Evolutionary conservation across 306 rosid genomes (phyloP).

Genomic region (Castanea sativa): DNA sequence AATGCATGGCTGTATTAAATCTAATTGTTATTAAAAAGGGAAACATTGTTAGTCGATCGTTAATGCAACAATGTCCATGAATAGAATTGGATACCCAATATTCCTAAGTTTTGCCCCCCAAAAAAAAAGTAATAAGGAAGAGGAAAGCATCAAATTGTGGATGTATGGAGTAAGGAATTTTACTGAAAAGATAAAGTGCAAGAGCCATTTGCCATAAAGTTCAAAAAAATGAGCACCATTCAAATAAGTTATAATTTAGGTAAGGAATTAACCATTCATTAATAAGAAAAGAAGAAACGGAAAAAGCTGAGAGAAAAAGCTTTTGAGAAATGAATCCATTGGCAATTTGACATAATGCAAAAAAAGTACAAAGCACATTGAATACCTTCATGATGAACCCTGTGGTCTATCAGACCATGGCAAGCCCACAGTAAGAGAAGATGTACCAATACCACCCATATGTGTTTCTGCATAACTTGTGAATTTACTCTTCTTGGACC

Average conservation of each 20-base stretch:
- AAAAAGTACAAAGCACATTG: conserved; percentile 10
- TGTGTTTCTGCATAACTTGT: conserved; percentile 50
- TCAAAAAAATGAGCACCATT: conserved; percentile 15
- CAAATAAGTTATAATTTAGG: conserved; percentile 28
- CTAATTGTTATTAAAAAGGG: too few species aligned
- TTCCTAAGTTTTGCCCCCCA: too few species aligned
- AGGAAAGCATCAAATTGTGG: background rate
- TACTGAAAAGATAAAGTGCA: conserved; percentile 20
- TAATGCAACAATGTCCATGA: too few species aligned
- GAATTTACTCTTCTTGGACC: conserved; percentile 78
- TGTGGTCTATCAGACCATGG: conserved; percentile 54
- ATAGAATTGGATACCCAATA: too few species aligned
- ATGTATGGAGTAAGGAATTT: conserved; percentile 1
- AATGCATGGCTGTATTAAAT: too few species aligned
- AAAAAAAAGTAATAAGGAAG: too few species aligned
- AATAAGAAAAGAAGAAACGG: conserved; percentile 23
- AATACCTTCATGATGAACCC: conserved; percentile 30
- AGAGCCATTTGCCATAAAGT: conserved; percentile 19
- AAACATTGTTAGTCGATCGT: too few species aligned
- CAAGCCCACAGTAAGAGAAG: conserved; percentile 41
- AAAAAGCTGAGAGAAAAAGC: conserved; percentile 22
- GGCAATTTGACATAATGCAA: conserved; percentile 13
- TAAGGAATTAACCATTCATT: background rate
- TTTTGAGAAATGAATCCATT: conserved; percentile 17
- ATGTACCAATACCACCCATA: conserved; percentile 21